Evolutionary conservation across 805 yeast genomes (phyloP).

Genomic region (Ogataea trehaloabstinens): DNA sequence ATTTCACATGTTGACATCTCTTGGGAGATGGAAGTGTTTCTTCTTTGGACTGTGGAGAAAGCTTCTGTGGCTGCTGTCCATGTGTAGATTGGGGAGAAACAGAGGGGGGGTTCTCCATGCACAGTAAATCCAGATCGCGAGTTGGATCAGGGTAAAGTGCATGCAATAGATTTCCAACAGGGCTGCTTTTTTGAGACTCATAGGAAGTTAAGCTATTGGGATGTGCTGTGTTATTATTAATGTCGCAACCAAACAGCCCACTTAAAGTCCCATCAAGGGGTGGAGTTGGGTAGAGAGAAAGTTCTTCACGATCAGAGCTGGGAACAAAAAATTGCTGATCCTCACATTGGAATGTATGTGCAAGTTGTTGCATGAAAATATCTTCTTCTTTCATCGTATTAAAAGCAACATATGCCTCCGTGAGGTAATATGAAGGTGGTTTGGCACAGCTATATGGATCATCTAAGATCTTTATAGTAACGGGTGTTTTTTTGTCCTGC

Average conservation of each 20-base stretch:
- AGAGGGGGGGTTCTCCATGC: background rate
- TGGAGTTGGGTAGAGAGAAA: constrained; percentile 2
- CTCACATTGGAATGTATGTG: background rate
- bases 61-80: background rate
- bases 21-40: background rate
- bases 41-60: background rate
- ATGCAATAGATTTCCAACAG: background rate
- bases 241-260: background rate
- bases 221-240: background rate
- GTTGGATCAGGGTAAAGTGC: background rate
- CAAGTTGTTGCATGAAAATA: constrained; percentile 1
- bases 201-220: too few relatives aligned
- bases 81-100: background rate
- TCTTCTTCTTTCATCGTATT: constrained; percentile 2
- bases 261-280: constrained; percentile 1
- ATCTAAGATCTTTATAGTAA: too few relatives aligned
- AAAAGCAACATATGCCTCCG: too few relatives aligned
- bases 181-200: background rate
- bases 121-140: background rate
- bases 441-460: too few relatives aligned
- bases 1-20: background rate
- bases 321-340: background rate
- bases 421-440: too few relatives aligned
- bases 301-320: background rate
- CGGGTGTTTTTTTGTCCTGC: too few relatives aligned